Base-by-base conservation (phyloP, 176 grass and related monocot species). In the Miscanthus lutarioriparius region DNA sequence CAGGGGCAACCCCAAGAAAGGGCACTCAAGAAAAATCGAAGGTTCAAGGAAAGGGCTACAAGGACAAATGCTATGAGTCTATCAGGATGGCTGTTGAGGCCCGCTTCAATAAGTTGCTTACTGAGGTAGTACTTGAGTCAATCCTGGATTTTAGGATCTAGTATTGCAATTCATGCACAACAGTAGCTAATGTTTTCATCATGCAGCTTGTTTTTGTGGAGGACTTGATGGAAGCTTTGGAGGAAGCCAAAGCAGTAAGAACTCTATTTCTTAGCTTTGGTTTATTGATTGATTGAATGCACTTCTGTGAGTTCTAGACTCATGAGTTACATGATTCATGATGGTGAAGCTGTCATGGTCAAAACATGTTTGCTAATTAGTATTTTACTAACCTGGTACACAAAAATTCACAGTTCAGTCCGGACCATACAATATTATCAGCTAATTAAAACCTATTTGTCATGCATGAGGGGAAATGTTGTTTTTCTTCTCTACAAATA, bases 161-260 rank as follows among this genome's bases (percentile, higher is more conserved):
- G 36, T 89, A 25, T 82, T 56, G 51, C 61, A 67, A 17, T 83
- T 41, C 64, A 41, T 87, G 72, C 65, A 23, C 67, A 30, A 53
- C 61, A 73, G 56, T 87, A 72, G 74, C 82, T 88, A 63, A 80
- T 91, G 4, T 82, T 92, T 85, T 87, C 11, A 75, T 91, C 68
- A 75, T 75, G 36, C 89, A 99, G 97, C 63, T 94, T 80, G 91
- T 96, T 66, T 96, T 94, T 54, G 47, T 32, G 70, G 97, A 96
- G 70, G 97, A 99, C 86, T 84, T 99, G 75, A 96, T 96, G 89
- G 93, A 91, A 84, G 93, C 91, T 96, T 85, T 99, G 84, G 97
- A 96, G 83, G 97, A 99, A 92, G 93, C 97, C 70, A 99, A 94
- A 81, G 80, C 79, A 54, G 97, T 99, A 99, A 88, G 90, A 85